A percentile compares a stretch with the other conserved stretches of the same genome.
These are phyloP conservation scores for Solanum okadae DNA, from an alignment of 257 asterid genomes.

Conservation along the genomic window DNA sequence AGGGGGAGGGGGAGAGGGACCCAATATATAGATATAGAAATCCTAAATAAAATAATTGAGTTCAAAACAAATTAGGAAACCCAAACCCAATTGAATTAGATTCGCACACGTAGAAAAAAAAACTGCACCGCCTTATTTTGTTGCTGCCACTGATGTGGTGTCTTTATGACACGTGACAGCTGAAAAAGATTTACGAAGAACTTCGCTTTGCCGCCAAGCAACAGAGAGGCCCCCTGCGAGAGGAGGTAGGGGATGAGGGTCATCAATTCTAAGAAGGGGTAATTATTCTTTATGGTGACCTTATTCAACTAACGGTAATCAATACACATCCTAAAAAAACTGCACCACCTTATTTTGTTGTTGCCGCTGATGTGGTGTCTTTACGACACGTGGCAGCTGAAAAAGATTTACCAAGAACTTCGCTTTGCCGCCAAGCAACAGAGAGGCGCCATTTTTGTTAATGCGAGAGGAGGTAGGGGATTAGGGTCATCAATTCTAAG, in stretches of 20 bases:
- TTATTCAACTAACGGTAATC: background rate
- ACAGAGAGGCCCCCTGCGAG: background rate
- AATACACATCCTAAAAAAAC: too few species aligned
- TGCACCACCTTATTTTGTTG: background rate
- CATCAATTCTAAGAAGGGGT: background rate
- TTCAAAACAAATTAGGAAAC: background rate
- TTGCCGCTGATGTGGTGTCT: background rate
- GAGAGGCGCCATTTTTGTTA: background rate
- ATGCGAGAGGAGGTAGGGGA: background rate
- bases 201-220: background rate
- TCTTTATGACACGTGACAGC: background rate
- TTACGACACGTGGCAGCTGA: background rate
- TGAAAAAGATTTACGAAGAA: background rate
- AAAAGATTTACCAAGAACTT: background rate
- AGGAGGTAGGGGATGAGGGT: background rate
- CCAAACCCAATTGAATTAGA: background rate
- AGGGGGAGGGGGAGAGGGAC: background rate
- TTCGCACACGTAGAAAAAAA: background rate
- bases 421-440: background rate
- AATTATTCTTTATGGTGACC: background rate
- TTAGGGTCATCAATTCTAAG: background rate
- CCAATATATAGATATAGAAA: background rate
- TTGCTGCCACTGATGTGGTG: background rate
- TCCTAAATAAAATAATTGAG: background rate
- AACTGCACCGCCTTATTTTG: background rate